Base-by-base conservation (phyloP, 2,329 filamentous ascomycete species). In the Achaetomium macrosporum region DNA sequence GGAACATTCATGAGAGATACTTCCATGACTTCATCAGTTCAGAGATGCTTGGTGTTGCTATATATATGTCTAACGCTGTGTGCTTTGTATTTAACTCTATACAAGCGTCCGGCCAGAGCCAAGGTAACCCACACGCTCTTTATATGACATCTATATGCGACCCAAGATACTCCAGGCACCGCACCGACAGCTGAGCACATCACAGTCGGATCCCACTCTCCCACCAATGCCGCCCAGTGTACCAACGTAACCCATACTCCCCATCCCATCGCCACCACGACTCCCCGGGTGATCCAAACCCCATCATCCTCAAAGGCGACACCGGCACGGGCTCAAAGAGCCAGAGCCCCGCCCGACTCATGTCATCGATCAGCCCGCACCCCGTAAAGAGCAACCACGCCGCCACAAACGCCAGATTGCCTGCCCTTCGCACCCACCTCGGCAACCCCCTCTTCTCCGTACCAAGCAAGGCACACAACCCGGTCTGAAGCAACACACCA, bases 251-350 rank as follows among this genome's bases (percentile, higher is more conserved):
- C 19, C 83, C 66, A 56, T 79, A 71, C 19, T 75, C 67, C 19
- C 12, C 41, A 4, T 76, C 74, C 81, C 85, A 90, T 61, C 87
- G 81, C 80, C 81, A 88, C 76, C 81, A 84, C 1, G 75, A 70
- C 62, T 87, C 83, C 0, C 77, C 80, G 16, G 74, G 68, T 37
- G 43, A 2, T 0, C 85, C 87, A 33, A 85, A 72, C 0, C 87
- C 85, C 15, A 91, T 33, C 2, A 77, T 79, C 25, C 89, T 75
- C n/a, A 90, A 64, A 1, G 78, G 64, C 50, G 88, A 95, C 9
- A 92, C 59, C 0, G 90, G 89, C n/a, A 95, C 70, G 0, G 90
- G 89, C 68, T 96, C 90, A 56, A 83, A 82, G 13, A 95, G 68
- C 87, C 88, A 96, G 0, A 95, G 63, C 0, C 88, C 90, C 1